Percentiles rank a stretch among this genome's conserved stretches.
Evolutionary conservation across 495 filamentous ascomycete species (phyloP).

Genomic region (Astrocystis sublimbata): DNA sequence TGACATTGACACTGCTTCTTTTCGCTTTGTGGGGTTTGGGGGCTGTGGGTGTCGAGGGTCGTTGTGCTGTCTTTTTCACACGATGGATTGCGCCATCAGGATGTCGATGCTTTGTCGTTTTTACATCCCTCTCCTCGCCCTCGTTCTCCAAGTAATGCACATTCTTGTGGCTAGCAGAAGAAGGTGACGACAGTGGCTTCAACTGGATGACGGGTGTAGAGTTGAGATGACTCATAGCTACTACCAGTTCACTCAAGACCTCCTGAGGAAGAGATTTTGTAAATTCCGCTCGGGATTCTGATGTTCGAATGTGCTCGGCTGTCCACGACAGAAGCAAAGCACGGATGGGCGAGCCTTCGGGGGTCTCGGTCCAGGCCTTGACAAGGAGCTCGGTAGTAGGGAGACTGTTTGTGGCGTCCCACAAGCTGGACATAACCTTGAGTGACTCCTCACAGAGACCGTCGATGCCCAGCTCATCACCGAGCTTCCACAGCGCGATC

Average conservation of each 20-base stretch:
- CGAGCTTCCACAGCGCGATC: conserved; percentile 55
- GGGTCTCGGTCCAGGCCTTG: conserved; percentile 56
- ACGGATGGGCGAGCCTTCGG: conserved; percentile 55
- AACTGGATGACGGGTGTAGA: conserved; percentile 31
- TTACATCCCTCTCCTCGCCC: conserved; percentile 35
- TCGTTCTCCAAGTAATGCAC: conserved; percentile 38
- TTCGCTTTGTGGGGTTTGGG: conserved; percentile 37
- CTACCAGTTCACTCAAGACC: conserved; percentile 55
- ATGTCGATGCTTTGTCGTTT: conserved; percentile 39
- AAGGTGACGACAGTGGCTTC: conserved; percentile 21
- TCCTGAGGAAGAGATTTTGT: conserved; percentile 55
- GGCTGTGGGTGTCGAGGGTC: conserved; percentile 27
- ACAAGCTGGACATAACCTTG: conserved; percentile 53
- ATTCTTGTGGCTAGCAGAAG: conserved; percentile 33
- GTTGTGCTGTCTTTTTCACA: conserved; percentile 27
- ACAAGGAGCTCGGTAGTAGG: conserved; percentile 54
- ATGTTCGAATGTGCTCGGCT: conserved; percentile 56
- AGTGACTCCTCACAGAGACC: conserved; percentile 53
- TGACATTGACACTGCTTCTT: conserved; percentile 22
- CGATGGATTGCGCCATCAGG: conserved; percentile 35
- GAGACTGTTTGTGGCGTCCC: conserved; percentile 48
- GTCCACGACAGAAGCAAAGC: conserved; percentile 56
- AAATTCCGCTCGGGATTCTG: conserved; percentile 50
- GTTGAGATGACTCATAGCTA: conserved; percentile 55
- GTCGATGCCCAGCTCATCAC: conserved; percentile 50